phyloP scores from a whole-genome alignment of 176 grass and related monocot species.

The Chloris gayana region DNA sequence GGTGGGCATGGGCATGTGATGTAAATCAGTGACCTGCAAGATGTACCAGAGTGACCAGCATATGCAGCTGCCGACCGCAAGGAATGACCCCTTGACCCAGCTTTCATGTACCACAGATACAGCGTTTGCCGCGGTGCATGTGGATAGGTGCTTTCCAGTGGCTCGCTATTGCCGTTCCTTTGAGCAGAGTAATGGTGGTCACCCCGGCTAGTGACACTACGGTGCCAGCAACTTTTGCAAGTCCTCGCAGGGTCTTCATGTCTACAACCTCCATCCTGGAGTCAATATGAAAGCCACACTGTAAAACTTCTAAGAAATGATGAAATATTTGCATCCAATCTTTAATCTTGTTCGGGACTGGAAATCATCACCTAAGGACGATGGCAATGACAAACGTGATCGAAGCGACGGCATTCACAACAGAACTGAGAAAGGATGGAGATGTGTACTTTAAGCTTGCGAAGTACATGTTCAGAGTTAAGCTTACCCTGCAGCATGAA shows the following conservation, averaged over 20 bases:
- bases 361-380: slow-evolving; percentile 50
- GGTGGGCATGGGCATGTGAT: no score
- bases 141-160: slow-evolving; percentile 57
- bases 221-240: slow-evolving; percentile 70
- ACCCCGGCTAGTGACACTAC: slow-evolving; percentile 71
- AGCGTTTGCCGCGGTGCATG: slow-evolving; percentile 26
- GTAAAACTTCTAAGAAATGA: no score
- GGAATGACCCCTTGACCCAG: slow-evolving; percentile 71
- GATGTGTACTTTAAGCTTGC: slow-evolving; percentile 86
- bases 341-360: no score
- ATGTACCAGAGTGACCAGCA: slow-evolving; percentile 79
- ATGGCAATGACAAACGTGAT: slow-evolving; percentile 89
- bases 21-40: slow-evolving; percentile 61
- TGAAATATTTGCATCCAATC: no score
- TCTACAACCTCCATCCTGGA: slow-evolving; percentile 78
- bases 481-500: slow-evolving; percentile 62
- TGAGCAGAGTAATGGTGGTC: slow-evolving; percentile 93
- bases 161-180: slow-evolving; percentile 56
- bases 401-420: slow-evolving; percentile 72
- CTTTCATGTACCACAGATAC: slow-evolving; percentile 34
- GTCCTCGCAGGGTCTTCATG: slow-evolving; percentile 52
- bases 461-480: slow-evolving; percentile 97
- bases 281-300: neutral
- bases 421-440: slow-evolving; percentile 67
- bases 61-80: slow-evolving; percentile 76